Conservation (phyloP, 2,329 filamentous ascomycete genomes). For the Coniochaeta sp. region DNA sequence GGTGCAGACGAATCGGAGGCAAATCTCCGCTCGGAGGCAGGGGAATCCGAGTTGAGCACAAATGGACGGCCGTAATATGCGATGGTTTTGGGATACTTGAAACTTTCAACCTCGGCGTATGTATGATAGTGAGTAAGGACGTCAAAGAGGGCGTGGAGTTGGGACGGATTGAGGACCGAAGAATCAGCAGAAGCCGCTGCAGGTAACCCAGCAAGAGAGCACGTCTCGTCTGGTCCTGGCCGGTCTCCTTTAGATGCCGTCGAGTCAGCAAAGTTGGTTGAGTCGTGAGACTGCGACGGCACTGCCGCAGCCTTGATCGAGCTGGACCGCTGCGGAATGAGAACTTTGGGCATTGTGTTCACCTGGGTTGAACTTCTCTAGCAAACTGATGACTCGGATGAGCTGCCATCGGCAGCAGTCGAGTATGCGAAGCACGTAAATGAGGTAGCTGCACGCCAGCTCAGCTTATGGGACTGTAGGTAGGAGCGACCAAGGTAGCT, state of each 20-base stretch:
- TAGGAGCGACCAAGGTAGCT: background rate
- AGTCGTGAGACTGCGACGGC: background rate
- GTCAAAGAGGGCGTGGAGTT: constrained; percentile 48
- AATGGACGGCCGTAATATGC: constrained; percentile 66
- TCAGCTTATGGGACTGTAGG: background rate
- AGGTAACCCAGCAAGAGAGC: background rate
- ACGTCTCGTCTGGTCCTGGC: background rate
- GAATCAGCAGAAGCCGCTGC: background rate
- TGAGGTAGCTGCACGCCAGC: background rate
- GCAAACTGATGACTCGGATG: background rate
- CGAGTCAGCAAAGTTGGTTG: background rate
- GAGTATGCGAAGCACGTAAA: background rate
- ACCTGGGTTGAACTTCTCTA: background rate
- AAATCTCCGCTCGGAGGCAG: constrained; percentile 11
- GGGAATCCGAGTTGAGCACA: constrained; percentile 16
- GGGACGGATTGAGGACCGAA: constrained; percentile 22
- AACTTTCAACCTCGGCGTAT: constrained; percentile 63
- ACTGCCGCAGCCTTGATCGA: background rate
- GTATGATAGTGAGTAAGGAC: constrained; percentile 54
- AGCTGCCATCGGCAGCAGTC: background rate
- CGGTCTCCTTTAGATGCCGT: background rate
- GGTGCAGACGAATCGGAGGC: constrained; percentile 45
- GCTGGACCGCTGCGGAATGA: background rate
- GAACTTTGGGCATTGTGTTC: background rate
- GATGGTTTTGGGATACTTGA: constrained; percentile 59